phyloP scores from a whole-genome alignment of 352 stramenopile species.

The Globisporangium middletonii region DNA sequence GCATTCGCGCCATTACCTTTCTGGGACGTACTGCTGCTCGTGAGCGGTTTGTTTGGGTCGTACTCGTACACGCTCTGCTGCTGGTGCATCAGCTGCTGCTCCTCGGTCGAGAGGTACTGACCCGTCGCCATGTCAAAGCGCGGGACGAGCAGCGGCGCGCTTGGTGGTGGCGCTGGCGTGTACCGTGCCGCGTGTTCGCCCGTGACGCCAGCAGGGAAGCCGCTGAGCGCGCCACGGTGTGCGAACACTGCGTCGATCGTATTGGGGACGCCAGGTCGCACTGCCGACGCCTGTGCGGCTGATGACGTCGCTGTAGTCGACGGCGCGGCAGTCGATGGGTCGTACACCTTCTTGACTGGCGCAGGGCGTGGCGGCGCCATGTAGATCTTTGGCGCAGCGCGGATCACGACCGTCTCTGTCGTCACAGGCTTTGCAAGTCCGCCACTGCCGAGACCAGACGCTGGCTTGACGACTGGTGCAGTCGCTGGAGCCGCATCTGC shows the following conservation, averaged over 20 bases:
- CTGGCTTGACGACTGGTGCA: conserved; percentile 7
- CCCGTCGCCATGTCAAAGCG: conserved; percentile 70
- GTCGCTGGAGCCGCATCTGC: not conserved
- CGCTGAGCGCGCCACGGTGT: conserved; percentile 57
- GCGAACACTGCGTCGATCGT: conserved; percentile 42
- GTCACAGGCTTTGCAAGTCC: conserved; percentile 10
- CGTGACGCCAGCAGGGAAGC: conserved; percentile 47
- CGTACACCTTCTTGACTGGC: conserved; percentile 24
- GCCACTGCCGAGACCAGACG: conserved; percentile 3
- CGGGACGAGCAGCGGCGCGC: conserved; percentile 15
- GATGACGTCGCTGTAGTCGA: not conserved
- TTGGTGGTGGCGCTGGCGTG: not conserved
- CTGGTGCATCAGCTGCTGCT: conserved; percentile 77
- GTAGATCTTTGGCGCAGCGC: conserved; percentile 54
- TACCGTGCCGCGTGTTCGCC: conserved; percentile 35
- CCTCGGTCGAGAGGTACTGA: conserved; percentile 48
- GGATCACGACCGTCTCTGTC: conserved; percentile 22
- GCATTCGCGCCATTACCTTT: not conserved
- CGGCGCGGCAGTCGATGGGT: not conserved
- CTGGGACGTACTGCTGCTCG: not conserved
- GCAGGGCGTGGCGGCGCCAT: conserved; percentile 61
- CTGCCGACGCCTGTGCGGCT: not conserved
- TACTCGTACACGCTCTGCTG: conserved; percentile 86
- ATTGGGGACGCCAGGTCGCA: conserved; percentile 28
- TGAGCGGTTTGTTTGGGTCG: conserved; percentile 45